These are phyloP conservation scores for Fusarium chuoi DNA, from an alignment of 2,329 filamentous ascomycete genomes.

Conservation along the genomic window DNA sequence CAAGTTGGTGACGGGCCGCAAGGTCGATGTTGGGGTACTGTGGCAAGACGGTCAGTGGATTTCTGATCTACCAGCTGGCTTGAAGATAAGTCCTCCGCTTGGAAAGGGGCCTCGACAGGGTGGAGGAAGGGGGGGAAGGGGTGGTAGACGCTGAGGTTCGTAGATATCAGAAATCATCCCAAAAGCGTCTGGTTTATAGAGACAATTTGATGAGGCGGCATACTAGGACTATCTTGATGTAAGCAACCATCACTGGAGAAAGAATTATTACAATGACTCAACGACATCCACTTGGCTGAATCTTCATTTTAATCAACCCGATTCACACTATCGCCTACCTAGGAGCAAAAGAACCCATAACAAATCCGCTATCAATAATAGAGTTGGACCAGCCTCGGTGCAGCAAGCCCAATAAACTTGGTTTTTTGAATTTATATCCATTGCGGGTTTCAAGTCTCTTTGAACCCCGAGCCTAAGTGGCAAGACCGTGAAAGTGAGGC, in stretches of 20 bases:
- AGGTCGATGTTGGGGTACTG: slow-evolving; percentile 69
- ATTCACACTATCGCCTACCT: neutral
- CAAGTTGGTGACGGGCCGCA: slow-evolving; percentile 73
- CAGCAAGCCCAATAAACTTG: neutral
- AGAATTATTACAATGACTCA: neutral
- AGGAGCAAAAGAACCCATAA: neutral
- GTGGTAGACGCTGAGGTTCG: slow-evolving; percentile 27
- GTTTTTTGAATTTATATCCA: neutral
- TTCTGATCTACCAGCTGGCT: slow-evolving; percentile 71
- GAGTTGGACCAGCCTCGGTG: neutral
- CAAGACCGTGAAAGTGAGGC: neutral
- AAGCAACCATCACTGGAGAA: neutral
- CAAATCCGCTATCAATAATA: neutral
- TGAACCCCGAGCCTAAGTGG: neutral
- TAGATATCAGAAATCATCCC: slow-evolving; percentile 3
- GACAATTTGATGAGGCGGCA: neutral
- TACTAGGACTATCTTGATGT: neutral
- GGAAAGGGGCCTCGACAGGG: slow-evolving; percentile 60
- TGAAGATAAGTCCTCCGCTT: slow-evolving; percentile 60
- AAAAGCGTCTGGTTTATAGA: neutral
- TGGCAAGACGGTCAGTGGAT: slow-evolving; percentile 76
- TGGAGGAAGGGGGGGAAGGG: slow-evolving; percentile 51
- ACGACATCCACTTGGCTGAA: neutral
- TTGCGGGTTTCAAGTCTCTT: neutral
- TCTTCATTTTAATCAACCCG: neutral